Evolutionary conservation across 306 rosid genomes (phyloP).

Genomic region (Alnus rubra): DNA sequence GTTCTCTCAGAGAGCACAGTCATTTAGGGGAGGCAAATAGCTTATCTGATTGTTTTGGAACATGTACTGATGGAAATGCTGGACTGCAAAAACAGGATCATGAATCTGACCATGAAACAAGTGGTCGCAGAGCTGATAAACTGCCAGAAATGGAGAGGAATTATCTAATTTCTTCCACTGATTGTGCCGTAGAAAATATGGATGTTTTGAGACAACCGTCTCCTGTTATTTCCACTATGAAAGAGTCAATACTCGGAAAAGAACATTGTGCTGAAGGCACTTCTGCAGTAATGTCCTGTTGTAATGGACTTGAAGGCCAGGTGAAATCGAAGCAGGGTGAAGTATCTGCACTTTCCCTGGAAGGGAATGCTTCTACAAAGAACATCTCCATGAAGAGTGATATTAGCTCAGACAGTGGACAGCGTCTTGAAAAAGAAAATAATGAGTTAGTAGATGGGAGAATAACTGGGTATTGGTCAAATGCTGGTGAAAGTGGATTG

Average conservation of each 20-base stretch:
- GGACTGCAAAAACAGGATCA: constrained; percentile 8
- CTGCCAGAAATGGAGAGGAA: constrained; percentile 13
- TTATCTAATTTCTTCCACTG: constrained; percentile 12
- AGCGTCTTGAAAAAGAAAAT: constrained; percentile 17
- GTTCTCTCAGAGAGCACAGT: constrained; percentile 19
- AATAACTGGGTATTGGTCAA: constrained; percentile 6
- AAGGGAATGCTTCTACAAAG: constrained; percentile 5
- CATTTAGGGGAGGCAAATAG: constrained; percentile 10
- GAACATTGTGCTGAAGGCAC: constrained; percentile 9
- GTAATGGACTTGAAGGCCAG: constrained; percentile 11
- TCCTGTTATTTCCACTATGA: constrained; percentile 19
- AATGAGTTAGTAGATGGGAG: constrained; percentile 6
- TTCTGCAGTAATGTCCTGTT: constrained; percentile 3
- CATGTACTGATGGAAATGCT: constrained; percentile 11
- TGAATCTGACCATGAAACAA: not conserved
- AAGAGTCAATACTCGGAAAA: constrained; percentile 3
- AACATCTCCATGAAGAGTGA: constrained; percentile 16
- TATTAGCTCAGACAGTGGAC: constrained; percentile 21
- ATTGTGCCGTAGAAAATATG: constrained; percentile 13
- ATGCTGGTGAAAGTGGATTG: constrained; percentile 17
- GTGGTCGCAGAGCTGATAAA: constrained; percentile 13
- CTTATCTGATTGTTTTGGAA: constrained; percentile 6
- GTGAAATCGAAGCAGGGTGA: constrained; percentile 16
- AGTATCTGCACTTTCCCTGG: constrained; percentile 10
- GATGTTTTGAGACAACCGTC: not conserved